Base-by-base conservation (phyloP, 2,329 filamentous ascomycete genomes). In the Xylariaceae sp. region DNA sequence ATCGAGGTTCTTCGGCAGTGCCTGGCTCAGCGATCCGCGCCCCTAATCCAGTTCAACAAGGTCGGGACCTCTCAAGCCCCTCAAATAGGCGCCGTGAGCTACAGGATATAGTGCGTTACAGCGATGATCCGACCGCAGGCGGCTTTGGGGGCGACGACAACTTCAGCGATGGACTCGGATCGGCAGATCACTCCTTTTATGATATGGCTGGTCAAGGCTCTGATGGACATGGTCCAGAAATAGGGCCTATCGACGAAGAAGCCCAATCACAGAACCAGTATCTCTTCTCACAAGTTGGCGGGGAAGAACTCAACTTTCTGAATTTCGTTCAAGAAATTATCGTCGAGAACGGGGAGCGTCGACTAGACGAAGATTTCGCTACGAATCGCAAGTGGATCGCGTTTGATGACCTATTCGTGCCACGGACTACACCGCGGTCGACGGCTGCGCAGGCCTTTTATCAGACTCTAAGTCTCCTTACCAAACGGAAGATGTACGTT, bases 381-480 rank as follows among this genome's bases (percentile, higher is more conserved):
- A 58, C 60, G 32, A 57, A 61, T 42, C 68, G 71, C 8, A 70
- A 65, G 12, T 82, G 76, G 71, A 74, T 94, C 42, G 73, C 78
- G 0, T 95, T 96, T 65, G 81, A 86, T 45, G 74, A 83, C 47
- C 72, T 96, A 7, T 81, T 94, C 44, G 76, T 81, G n/a, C 79
- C 83, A 0, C 65, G 66, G 7, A 71, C 75, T 46, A 72, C 74
- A 42, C 82, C 80, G 32, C 78, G 75, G 37, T 73, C 81, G 32
- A 83, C 89, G 9, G 88, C 86, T 6, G 84, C 87, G 2, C 87
- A 91, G 68, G 89, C 84, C 0, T 86, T 89, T 66, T 82, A 87
- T 72, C 88, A 94, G 67, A 77, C 89, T 2, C 78, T 95, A 11
- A 77, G 80, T 8, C 76, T 94, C 43, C 85, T 82, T 4, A 89